Evolutionary conservation across 352 stramenopile genomes (phyloP).

Genomic region (Pythium coloratum): DNA sequence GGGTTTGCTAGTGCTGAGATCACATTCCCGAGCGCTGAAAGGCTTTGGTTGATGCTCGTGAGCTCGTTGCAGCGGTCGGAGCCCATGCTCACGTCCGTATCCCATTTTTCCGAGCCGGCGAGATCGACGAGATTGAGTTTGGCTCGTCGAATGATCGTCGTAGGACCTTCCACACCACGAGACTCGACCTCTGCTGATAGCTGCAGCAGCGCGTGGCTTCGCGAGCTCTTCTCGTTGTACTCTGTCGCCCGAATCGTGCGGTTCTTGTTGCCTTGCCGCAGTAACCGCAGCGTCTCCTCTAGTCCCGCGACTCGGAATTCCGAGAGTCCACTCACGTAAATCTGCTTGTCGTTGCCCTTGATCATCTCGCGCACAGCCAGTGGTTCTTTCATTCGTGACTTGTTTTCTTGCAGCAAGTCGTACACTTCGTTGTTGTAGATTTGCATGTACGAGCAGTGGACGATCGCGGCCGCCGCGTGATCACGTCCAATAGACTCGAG

Average conservation of each 20-base stretch:
- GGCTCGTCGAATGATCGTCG: conserved; percentile 72
- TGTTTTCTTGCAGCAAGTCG: conserved; percentile 68
- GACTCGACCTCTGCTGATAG: conserved; percentile 82
- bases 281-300: conserved; percentile 75
- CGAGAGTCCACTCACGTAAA: conserved; percentile 90
- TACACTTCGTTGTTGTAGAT: conserved; percentile 90
- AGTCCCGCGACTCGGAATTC: conserved; percentile 86
- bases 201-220: conserved; percentile 87
- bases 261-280: conserved; percentile 78
- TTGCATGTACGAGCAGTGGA: conserved; percentile 92
- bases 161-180: conserved; percentile 56
- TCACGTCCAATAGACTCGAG: conserved; percentile 46
- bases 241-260: conserved; percentile 87
- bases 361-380: conserved; percentile 65
- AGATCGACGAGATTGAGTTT: conserved; percentile 93
- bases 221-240: conserved; percentile 86
- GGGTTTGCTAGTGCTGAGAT: conserved; percentile 82
- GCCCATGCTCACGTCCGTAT: conserved; percentile 63
- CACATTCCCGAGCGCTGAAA: conserved; percentile 89
- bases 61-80: conserved; percentile 81
- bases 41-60: conserved; percentile 91
- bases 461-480: conserved; percentile 51
- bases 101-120: conserved; percentile 92
- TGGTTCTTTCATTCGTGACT: conserved; percentile 50
- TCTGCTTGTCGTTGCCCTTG: conserved; percentile 77